Evolutionary conservation across 257 asterid genomes (phyloP), one percentile per base, ranked within the genome.

Genomic region (Cruciata laevipes): DNA sequence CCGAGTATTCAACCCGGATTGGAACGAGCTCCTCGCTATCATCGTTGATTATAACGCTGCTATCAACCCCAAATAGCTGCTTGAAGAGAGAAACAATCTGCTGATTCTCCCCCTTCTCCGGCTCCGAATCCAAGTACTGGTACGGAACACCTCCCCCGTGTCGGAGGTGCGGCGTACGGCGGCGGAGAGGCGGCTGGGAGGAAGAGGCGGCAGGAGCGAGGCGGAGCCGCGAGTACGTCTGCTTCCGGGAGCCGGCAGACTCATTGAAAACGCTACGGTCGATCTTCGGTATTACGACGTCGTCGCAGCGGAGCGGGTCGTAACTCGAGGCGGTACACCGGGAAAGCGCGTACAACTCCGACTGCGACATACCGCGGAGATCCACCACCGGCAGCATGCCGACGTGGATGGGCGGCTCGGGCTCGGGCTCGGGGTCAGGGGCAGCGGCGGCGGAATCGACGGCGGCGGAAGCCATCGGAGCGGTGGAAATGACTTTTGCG

Each of bases 261-360:
- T 92, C 97, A 37, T 92, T 89, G 86, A 92, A 92, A 64, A 92
- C 89, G 73, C 93, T 77, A 40, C 95, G 95, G 73, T 92, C 96
- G 20, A 92, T 84, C 68, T 81, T 83, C 33, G 95, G 96, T 56
- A 83, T 83, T 17, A 85, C 87, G 71, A 83, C 84, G 66, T 91
- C 96, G 68, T 88, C 91, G 32, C 77, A 72, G 42, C 87, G 84
- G 58, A 67, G 67, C 67, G 87, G 82, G 71, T 86, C 81, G 75
- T 76, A 73, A 69, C 82, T 73, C 58, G 85, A 61, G 30, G 88
- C 69, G n/a, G 94, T 83, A 72, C 85, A 75, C n/a, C 76, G 87
- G 61, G 95, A 89, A 51, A 89, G 90, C 1, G 93, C 38, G 72
- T 79, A 83, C 20, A 92, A 88, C 27, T 92, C 98, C 3, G 97